Evolutionary conservation across 768 basidiomycete genomes (phyloP).

Genomic region (Lentinus brumalis): DNA sequence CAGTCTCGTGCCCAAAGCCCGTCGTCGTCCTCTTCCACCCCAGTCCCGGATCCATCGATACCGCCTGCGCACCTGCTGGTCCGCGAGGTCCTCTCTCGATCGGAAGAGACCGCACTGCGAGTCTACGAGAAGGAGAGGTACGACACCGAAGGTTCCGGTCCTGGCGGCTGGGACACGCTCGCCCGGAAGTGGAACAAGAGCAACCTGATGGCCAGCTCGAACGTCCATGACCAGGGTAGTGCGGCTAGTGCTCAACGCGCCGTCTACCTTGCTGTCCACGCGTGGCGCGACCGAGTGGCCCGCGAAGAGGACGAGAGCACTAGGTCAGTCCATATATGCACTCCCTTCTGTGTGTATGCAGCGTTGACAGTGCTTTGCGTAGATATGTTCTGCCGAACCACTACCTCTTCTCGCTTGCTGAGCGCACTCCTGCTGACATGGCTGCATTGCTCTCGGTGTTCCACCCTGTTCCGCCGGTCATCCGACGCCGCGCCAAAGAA

Average conservation of each 20-base stretch:
- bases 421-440: slow-evolving; percentile 68
- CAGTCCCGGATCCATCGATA: slow-evolving; percentile 18
- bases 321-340: slow-evolving; percentile 46
- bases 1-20: slow-evolving; percentile 45
- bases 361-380: neutral
- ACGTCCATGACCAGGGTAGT: slow-evolving; percentile 33
- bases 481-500: slow-evolving; percentile 64
- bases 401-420: slow-evolving; percentile 70
- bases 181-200: slow-evolving; percentile 84
- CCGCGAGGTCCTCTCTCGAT: slow-evolving; percentile 67
- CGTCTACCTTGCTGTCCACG: slow-evolving; percentile 73
- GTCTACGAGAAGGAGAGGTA: slow-evolving; percentile 72
- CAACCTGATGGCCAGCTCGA: slow-evolving; percentile 40
- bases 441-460: slow-evolving; percentile 62
- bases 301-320: slow-evolving; percentile 87
- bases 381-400: slow-evolving; percentile 82
- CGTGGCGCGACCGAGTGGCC: slow-evolving; percentile 80
- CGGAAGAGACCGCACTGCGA: slow-evolving; percentile 74
- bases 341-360: neutral
- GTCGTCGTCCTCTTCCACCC: slow-evolving; percentile 26
- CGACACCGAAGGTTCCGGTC: slow-evolving; percentile 59
- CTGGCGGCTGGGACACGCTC: slow-evolving; percentile 75
- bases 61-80: slow-evolving; percentile 46
- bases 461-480: slow-evolving; percentile 59
- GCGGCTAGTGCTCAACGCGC: slow-evolving; percentile 50